Evolutionary conservation across 2,329 filamentous ascomycete genomes (phyloP).

Genomic region (Fusarium palustre): DNA sequence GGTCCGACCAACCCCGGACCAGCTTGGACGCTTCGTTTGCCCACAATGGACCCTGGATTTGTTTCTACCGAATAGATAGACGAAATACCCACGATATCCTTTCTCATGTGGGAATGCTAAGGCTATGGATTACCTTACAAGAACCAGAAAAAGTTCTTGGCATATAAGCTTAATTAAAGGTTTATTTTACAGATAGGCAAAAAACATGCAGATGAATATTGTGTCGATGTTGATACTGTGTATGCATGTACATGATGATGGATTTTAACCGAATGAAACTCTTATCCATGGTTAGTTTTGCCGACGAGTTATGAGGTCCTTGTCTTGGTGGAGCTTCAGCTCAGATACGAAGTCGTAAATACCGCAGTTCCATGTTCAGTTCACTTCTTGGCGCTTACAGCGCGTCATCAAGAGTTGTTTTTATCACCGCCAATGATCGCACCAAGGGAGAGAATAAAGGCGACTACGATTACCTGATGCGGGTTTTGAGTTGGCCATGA

Average conservation of each 20-base stretch:
- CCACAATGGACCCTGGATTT: background rate
- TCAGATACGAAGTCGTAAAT: conserved; percentile 21
- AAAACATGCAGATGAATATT: too few relatives aligned
- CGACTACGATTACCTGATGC: conserved; percentile 24
- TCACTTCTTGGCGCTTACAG: conserved; percentile 18
- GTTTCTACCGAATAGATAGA: background rate
- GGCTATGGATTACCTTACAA: background rate
- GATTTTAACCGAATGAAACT: background rate
- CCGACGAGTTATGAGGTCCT: background rate
- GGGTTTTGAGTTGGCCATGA: conserved; percentile 16
- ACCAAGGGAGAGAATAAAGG: background rate
- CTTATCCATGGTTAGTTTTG: background rate
- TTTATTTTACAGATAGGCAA: background rate
- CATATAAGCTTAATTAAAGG: conserved; percentile 6
- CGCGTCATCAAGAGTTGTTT: background rate
- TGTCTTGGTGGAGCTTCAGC: background rate
- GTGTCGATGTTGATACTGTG: background rate
- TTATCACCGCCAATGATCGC: conserved; percentile 27
- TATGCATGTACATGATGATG: background rate
- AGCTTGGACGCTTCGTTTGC: background rate
- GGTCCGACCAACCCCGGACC: background rate
- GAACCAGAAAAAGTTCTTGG: background rate
- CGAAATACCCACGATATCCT: background rate
- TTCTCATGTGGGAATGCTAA: background rate
- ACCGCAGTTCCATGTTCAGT: conserved; percentile 5